These are phyloP conservation scores for Exophiala sp. DNA, from an alignment of 2,329 filamentous ascomycete species.

Conservation along the genomic window DNA sequence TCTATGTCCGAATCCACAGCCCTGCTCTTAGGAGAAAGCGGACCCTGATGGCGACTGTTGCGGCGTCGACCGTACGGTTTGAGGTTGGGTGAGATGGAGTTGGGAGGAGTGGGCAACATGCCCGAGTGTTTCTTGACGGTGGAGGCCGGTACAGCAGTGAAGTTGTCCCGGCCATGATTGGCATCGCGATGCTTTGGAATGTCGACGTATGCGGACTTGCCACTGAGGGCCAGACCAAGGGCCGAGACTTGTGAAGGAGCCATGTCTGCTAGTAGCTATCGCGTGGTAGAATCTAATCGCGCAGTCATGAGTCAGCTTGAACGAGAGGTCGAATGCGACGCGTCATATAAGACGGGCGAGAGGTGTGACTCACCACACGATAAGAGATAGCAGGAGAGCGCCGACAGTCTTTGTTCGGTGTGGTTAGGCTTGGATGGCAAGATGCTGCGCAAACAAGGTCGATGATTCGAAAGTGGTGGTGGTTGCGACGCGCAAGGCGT, in stretches of 20 bases:
- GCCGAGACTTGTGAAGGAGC: conserved; percentile 43
- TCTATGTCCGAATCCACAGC: conserved; percentile 82
- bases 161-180: conserved; percentile 35
- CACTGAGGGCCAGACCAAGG: conserved; percentile 49
- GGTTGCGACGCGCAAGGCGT: conserved; percentile 7
- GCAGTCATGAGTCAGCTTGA: conserved; percentile 25
- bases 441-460: conserved; percentile 11
- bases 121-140: conserved; percentile 27
- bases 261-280: conserved; percentile 36
- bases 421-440: conserved; percentile 13
- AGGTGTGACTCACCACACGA: conserved; percentile 23
- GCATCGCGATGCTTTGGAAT: conserved; percentile 45
- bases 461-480: conserved; percentile 13
- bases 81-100: conserved; percentile 87
- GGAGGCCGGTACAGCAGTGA: conserved; percentile 32
- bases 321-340: conserved; percentile 6
- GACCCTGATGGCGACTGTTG: conserved; percentile 49
- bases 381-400: conserved; percentile 6
- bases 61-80: conserved; percentile 72
- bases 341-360: conserved; percentile 1
- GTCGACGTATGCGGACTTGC: conserved; percentile 49
- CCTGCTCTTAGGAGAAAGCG: conserved; percentile 42
- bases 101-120: conserved; percentile 81
- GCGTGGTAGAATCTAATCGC: conserved; percentile 11
- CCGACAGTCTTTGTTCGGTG: conserved; percentile 9